These are phyloP conservation scores for Infundibulicybe gibba DNA, from an alignment of 768 basidiomycete species.

Conservation along the genomic window DNA sequence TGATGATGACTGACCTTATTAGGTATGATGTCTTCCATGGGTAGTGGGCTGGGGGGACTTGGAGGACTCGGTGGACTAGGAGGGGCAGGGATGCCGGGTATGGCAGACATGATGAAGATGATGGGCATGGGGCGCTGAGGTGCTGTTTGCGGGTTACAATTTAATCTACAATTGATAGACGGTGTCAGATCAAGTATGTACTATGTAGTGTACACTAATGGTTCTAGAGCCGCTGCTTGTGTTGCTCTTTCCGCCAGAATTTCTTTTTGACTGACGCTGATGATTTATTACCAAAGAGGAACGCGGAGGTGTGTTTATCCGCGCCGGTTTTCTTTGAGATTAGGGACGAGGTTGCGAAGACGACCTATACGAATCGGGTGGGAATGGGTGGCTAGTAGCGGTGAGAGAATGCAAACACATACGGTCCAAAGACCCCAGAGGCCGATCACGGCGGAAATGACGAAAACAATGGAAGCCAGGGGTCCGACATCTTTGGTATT, in stretches of 20 bases:
- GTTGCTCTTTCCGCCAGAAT: conserved; percentile 44
- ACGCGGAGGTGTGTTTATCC: conserved; percentile 77
- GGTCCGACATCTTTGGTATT: conserved; percentile 56
- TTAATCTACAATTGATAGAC: conserved; percentile 5
- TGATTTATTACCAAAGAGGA: conserved; percentile 73
- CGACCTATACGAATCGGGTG: conserved; percentile 35
- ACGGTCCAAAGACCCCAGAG: conserved; percentile 75
- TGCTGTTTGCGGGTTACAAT: neutral
- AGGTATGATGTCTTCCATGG: conserved; percentile 92
- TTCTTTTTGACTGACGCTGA: conserved; percentile 64
- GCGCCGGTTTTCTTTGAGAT: conserved; percentile 74
- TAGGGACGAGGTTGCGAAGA: conserved; percentile 54
- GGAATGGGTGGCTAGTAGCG: neutral
- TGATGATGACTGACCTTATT: neutral
- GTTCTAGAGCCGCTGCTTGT: conserved; percentile 11
- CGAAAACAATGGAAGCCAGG: conserved; percentile 47
- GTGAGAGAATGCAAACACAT: conserved; percentile 20
- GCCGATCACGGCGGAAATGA: conserved; percentile 49
- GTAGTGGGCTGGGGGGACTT: conserved; percentile 57
- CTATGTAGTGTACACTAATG: too few relatives aligned
- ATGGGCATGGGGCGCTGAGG: conserved; percentile 64
- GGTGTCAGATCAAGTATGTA: too few relatives aligned
- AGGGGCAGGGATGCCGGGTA: conserved; percentile 55
- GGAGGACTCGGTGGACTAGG: conserved; percentile 61
- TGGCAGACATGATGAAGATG: conserved; percentile 84